A percentile compares a stretch with the other conserved stretches of the same genome.
phyloP scores from a whole-genome alignment of 148 eudicot species.

The Rheum nobile region DNA sequence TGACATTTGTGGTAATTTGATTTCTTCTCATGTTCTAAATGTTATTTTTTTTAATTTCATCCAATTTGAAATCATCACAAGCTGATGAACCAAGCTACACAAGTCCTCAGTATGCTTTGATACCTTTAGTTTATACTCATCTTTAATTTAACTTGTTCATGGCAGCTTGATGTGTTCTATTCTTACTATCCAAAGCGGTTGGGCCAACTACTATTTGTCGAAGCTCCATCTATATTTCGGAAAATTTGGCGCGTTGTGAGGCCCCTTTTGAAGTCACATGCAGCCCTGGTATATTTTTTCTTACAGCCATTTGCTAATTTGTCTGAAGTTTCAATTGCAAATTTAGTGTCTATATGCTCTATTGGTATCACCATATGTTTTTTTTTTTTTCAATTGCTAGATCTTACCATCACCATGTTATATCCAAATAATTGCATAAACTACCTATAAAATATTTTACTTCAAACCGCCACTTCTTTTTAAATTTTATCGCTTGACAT shows the following conservation, averaged over 20 bases:
- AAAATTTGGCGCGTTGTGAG: slow-evolving; percentile 82
- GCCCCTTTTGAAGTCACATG: slow-evolving; percentile 75
- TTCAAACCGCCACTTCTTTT: no score
- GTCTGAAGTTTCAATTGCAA: neutral
- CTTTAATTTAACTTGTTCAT: slow-evolving; percentile 6
- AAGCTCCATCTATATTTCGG: slow-evolving; percentile 80
- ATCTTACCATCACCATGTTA: no score
- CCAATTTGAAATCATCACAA: neutral
- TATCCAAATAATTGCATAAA: no score
- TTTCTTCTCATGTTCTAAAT: neutral
- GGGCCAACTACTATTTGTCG: slow-evolving; percentile 78
- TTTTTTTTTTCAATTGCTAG: neutral
- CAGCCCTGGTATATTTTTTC: slow-evolving; percentile 55
- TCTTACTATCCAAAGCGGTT: slow-evolving; percentile 75
- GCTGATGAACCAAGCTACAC: neutral
- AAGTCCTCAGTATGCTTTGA: neutral
- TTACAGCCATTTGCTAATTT: neutral
- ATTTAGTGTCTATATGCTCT: no score
- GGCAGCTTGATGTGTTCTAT: slow-evolving; percentile 92
- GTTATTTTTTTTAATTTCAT: neutral
- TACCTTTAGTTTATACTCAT: neutral
- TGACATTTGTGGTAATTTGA: slow-evolving; percentile 70
- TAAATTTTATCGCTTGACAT: neutral
- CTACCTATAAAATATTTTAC: no score
- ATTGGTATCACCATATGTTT: neutral